These are phyloP conservation scores for Microdochium bolleyi DNA, from an alignment of 2,329 filamentous ascomycete genomes.

Conservation along the genomic window DNA sequence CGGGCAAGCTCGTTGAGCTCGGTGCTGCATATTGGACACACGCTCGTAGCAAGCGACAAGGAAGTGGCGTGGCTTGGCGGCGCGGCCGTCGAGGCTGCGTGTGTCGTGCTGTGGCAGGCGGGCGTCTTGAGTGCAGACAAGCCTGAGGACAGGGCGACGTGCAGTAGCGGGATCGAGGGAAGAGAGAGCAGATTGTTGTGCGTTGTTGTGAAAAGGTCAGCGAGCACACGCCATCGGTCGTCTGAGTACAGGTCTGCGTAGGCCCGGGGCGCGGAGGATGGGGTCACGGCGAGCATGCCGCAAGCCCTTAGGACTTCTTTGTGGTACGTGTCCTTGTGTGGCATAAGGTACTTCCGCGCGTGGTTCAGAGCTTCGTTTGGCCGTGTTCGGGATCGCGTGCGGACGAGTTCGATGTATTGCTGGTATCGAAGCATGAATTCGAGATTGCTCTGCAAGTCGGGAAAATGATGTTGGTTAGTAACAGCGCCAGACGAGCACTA, in stretches of 20 bases:
- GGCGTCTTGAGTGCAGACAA: conserved; percentile 94
- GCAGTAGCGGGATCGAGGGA: conserved; percentile 74
- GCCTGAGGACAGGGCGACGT: conserved; percentile 84
- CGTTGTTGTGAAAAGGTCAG: conserved; percentile 73
- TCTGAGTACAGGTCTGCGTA: conserved; percentile 60
- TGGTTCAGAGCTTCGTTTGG: conserved; percentile 72
- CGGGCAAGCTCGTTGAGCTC: conserved; percentile 88
- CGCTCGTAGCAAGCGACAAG: conserved; percentile 52
- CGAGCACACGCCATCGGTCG: conserved; percentile 67
- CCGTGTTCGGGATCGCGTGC: conserved; percentile 55
- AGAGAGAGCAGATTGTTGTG: conserved; percentile 82
- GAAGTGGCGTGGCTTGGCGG: conserved; percentile 32
- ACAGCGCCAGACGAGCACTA: too few relatives aligned
- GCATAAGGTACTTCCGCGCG: conserved; percentile 72
- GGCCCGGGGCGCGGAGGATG: conserved; percentile 35
- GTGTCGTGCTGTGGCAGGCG: conserved; percentile 64
- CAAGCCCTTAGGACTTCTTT: conserved; percentile 65
- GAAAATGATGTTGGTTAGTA: too few relatives aligned
- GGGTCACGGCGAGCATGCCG: conserved; percentile 70
- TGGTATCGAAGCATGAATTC: conserved; percentile 92
- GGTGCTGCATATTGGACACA: conserved; percentile 93
- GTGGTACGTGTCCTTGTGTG: conserved; percentile 61
- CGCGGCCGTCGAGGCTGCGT: conserved; percentile 13
- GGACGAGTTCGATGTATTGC: conserved; percentile 87
- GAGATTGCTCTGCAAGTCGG: conserved; percentile 55